Evolutionary conservation across 768 basidiomycete species (phyloP).

Genomic region (Leccinellum rugosiceps): DNA sequence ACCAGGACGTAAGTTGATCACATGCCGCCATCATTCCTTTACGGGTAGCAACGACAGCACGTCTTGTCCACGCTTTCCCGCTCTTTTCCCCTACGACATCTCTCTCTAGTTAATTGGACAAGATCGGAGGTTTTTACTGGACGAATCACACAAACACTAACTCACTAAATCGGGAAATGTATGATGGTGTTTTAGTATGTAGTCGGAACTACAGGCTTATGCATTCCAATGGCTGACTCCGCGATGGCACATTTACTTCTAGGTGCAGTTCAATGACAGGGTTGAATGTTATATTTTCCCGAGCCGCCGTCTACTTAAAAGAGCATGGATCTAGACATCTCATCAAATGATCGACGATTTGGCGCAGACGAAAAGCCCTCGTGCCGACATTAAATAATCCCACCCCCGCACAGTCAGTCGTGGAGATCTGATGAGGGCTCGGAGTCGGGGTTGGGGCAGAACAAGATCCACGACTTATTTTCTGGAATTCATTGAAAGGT

Average conservation of each 20-base stretch:
- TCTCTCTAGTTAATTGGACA: background rate
- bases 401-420: conserved; percentile 10
- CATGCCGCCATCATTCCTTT: conserved; percentile 23
- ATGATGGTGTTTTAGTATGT: conserved; percentile 4
- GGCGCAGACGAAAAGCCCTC: conserved; percentile 7
- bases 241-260: conserved; percentile 17
- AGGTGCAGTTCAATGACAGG: conserved; percentile 15
- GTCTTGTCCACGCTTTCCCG: conserved; percentile 13
- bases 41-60: conserved; percentile 7
- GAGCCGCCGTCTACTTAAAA: conserved; percentile 5
- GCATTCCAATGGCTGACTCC: conserved; percentile 16
- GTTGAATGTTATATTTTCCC: conserved; percentile 17
- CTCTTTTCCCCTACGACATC: background rate
- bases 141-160: background rate
- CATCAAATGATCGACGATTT: conserved; percentile 25
- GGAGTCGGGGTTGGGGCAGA: conserved; percentile 7
- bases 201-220: conserved; percentile 8
- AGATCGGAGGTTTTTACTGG: background rate
- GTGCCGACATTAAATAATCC: conserved; percentile 14
- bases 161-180: conserved; percentile 9
- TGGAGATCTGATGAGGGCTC: conserved; percentile 10
- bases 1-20: conserved; percentile 24
- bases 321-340: conserved; percentile 17
- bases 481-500: conserved; percentile 8
- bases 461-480: conserved; percentile 6